These are phyloP conservation scores for Plectosphaerella plurivora DNA, from an alignment of 2,329 filamentous ascomycete genomes.

Conservation along the genomic window DNA sequence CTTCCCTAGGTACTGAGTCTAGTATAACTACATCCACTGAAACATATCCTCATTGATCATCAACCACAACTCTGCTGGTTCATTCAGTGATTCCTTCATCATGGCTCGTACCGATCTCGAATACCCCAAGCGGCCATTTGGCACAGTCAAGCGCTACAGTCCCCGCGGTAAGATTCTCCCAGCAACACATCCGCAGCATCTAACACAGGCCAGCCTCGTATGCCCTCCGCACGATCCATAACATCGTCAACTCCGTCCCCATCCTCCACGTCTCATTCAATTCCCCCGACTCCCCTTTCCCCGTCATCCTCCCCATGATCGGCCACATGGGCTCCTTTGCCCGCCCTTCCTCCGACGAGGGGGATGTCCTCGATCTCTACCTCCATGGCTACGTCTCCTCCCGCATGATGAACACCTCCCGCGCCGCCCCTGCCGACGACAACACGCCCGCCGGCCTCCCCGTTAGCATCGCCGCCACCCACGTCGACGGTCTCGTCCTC, in stretches of 20 bases:
- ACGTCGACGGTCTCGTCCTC: conserved; percentile 76
- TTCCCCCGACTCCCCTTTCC: conserved; percentile 61
- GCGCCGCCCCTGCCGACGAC: conserved; percentile 13
- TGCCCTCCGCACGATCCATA: conserved; percentile 67
- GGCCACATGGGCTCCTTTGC: conserved; percentile 74
- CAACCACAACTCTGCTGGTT: neutral
- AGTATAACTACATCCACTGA: neutral
- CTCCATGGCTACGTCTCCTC: conserved; percentile 81
- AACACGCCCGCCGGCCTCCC: conserved; percentile 52
- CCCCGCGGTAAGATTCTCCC: conserved; percentile 46
- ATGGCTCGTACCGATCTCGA: conserved; percentile 43
- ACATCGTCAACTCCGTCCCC: conserved; percentile 68
- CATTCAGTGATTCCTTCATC: neutral
- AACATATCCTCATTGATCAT: neutral
- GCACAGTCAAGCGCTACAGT: conserved; percentile 64
- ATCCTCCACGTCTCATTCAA: conserved; percentile 80
- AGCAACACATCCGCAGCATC: neutral
- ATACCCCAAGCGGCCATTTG: conserved; percentile 60
- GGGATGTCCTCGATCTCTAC: conserved; percentile 70
- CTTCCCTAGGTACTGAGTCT: too few relatives aligned
- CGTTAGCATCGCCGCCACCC: conserved; percentile 66
- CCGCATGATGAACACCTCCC: conserved; percentile 66
- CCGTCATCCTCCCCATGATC: conserved; percentile 78
- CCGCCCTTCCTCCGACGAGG: conserved; percentile 51
- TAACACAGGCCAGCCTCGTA: conserved; percentile 54